phyloP scores from a whole-genome alignment of 2,329 filamentous ascomycete species.

The Colletotrichum nymphaeae region DNA sequence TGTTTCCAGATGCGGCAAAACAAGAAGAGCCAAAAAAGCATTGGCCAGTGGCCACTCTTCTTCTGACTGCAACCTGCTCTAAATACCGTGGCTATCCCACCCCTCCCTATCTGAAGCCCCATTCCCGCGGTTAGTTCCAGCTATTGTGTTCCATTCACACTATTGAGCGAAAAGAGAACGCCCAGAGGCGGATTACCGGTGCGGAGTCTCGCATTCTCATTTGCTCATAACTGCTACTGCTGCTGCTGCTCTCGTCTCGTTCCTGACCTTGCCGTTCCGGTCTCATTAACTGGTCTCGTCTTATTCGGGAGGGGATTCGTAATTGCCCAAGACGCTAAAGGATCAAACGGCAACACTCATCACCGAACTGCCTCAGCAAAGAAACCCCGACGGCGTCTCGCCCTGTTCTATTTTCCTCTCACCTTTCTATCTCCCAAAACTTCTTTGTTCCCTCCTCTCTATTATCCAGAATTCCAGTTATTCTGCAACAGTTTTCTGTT shows the following conservation, averaged over 20 bases:
- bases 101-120: background rate
- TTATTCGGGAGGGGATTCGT: constrained; percentile 35
- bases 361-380: constrained; percentile 1
- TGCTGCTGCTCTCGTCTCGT: constrained; percentile 28
- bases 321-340: constrained; percentile 38
- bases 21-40: constrained; percentile 15
- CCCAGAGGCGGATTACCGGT: background rate
- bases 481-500: background rate
- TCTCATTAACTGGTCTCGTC: constrained; percentile 30
- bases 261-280: constrained; percentile 26
- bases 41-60: constrained; percentile 31
- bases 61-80: constrained; percentile 20
- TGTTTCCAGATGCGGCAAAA: constrained; percentile 27
- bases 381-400: constrained; percentile 19
- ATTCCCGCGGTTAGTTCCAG: background rate
- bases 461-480: constrained; percentile 7
- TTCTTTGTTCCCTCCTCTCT: constrained; percentile 3
- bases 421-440: constrained; percentile 1
- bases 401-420: constrained; percentile 5
- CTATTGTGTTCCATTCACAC: background rate
- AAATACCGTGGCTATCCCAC: constrained; percentile 20
- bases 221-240: constrained; percentile 10
- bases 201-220: constrained; percentile 13
- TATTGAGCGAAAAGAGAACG: background rate
- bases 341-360: constrained; percentile 33